Conservation (phyloP, 106 monocot genomes). For the Agapanthus africanus region DNA sequence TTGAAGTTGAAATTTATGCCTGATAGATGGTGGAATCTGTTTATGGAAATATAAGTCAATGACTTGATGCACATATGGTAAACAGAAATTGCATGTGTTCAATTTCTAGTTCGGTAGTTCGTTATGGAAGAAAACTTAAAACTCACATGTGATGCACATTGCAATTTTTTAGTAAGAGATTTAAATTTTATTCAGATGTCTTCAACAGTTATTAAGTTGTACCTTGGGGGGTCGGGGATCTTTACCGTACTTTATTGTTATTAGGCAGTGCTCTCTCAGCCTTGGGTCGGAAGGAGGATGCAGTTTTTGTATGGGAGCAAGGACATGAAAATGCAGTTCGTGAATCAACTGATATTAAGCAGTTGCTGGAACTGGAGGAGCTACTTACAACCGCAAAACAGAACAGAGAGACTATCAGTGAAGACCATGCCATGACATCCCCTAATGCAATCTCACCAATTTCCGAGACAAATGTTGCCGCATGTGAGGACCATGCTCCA, state of each 20-base stretch:
- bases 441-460: conserved; percentile 1
- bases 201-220: conserved; percentile 2
- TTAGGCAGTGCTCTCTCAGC: conserved; percentile 82
- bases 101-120: conserved; percentile 1
- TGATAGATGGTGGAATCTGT: background rate
- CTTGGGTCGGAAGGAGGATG: conserved; percentile 75
- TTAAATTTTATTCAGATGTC: background rate
- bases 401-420: conserved; percentile 9
- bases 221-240: background rate
- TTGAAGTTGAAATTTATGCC: conserved; percentile 1
- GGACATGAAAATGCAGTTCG: conserved; percentile 52
- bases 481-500: conserved; percentile 16
- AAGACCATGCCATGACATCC: conserved; percentile 17
- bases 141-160: background rate
- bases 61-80: too few species aligned
- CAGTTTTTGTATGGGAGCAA: conserved; percentile 66
- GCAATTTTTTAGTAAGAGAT: background rate
- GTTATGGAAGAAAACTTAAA: background rate
- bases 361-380: conserved; percentile 75
- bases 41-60: too few species aligned
- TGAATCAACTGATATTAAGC: conserved; percentile 74
- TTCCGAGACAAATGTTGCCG: conserved; percentile 16
- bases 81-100: background rate
- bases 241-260: conserved; percentile 8
- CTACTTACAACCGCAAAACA: conserved; percentile 45